Percentiles rank a stretch among this genome's conserved stretches.
phyloP scores from a whole-genome alignment of 2,329 filamentous ascomycete genomes.

The Fusarium nodosum region DNA sequence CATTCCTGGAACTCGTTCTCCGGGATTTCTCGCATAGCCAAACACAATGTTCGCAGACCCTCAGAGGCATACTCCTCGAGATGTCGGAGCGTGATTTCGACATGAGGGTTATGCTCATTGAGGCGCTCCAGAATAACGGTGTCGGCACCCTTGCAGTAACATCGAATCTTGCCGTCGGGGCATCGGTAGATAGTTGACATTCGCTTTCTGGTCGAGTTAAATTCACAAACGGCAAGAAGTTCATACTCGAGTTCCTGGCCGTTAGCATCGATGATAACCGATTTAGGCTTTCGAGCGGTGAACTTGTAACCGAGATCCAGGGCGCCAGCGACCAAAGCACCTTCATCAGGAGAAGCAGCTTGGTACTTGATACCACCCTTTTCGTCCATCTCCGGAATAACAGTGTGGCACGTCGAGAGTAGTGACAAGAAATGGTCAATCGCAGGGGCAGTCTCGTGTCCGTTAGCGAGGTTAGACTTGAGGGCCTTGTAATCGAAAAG shows the following conservation, averaged over 20 bases:
- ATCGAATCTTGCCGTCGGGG: conserved; percentile 92
- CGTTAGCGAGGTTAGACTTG: conserved; percentile 73
- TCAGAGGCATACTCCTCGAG: conserved; percentile 99
- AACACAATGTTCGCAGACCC: conserved; percentile 91
- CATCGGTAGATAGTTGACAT: conserved; percentile 99
- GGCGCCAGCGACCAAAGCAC: conserved; percentile 94
- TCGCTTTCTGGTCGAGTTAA: conserved; percentile 92
- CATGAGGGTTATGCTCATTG: conserved; percentile 83
- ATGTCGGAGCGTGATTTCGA: conserved; percentile 91
- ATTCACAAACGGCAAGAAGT: conserved; percentile 96
- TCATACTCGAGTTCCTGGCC: conserved; percentile 86
- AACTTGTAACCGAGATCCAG: conserved; percentile 89
- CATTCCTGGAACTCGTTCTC: conserved; percentile 92
- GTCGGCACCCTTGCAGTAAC: conserved; percentile 97
- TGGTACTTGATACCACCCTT: conserved; percentile 95
- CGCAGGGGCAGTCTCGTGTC: conserved; percentile 63
- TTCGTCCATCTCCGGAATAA: conserved; percentile 90
- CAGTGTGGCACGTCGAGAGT: conserved; percentile 92
- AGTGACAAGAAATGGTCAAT: conserved; percentile 88
- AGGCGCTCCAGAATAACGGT: conserved; percentile 97
- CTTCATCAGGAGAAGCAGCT: conserved; percentile 96
- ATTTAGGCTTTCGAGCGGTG: conserved; percentile 86
- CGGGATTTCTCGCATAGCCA: conserved; percentile 93
- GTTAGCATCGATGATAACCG: conserved; percentile 84
- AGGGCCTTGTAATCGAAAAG: conserved; percentile 88